phyloP scores from a whole-genome alignment of 2,329 filamentous ascomycete genomes.

The Ophiostoma novo-ulmi region DNA sequence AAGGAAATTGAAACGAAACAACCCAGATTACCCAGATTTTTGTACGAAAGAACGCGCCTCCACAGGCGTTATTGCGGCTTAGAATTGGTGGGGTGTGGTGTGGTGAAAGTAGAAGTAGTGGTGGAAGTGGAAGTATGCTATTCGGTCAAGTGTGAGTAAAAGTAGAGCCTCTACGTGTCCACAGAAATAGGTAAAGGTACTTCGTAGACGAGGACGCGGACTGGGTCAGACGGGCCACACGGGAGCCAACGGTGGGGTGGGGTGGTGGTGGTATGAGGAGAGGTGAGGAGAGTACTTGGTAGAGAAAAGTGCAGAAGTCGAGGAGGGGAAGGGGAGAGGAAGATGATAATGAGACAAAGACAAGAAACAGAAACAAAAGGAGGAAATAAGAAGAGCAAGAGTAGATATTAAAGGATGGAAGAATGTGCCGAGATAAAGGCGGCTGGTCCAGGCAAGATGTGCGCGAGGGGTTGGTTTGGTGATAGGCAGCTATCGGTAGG shows the following conservation, averaged over 20 bases:
- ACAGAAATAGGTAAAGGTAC: neutral
- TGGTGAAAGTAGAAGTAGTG: neutral
- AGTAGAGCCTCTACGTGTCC: constrained; percentile 3
- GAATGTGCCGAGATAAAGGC: neutral
- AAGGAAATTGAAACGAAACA: neutral
- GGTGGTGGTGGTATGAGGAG: neutral
- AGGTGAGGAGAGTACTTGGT: neutral
- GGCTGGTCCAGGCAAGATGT: neutral
- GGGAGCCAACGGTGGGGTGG: neutral
- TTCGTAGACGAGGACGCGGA: neutral
- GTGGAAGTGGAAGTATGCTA: neutral
- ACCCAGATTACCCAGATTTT: neutral
- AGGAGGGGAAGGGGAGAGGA: neutral
- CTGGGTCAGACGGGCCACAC: neutral
- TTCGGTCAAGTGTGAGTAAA: neutral
- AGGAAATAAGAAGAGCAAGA: neutral
- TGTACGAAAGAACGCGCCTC: neutral
- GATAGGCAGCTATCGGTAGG: too few species aligned
- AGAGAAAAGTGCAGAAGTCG: neutral
- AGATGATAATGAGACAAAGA: neutral
- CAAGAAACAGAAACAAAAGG: neutral
- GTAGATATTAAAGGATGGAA: too few species aligned
- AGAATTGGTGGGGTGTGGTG: neutral
- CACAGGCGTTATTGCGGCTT: neutral
- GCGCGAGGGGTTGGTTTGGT: too few species aligned